Evolutionary conservation across 2,329 filamentous ascomycete genomes (phyloP), one percentile per base, ranked within the genome.

Genomic region (Aspergillus puulaauensis): DNA sequence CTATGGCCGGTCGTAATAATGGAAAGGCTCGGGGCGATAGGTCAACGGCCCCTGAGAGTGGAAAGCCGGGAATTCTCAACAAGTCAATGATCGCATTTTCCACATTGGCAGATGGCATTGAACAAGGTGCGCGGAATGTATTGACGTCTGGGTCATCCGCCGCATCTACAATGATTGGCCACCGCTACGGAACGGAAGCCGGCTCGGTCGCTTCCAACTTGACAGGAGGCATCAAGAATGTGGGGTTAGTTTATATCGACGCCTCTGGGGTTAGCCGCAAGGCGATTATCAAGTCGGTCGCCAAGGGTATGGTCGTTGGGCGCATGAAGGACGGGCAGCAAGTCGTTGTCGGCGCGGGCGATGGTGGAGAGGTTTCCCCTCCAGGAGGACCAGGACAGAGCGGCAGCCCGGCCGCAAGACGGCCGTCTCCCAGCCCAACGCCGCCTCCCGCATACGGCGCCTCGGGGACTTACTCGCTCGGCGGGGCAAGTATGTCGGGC

Each of bases 31-130:
- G 82, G 67, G 87, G 88, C 1, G 90, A 90, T 58, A 84, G 87
- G 58, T 85, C 93, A 60, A 90, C 90, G 86, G 52, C 81, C 82
- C 4, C 75, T 80, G 76, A 79, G 17, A 96, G 95, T 45, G 56
- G 56, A 77, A 96, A 96, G 76, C 93, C 95, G 0, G 93, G 95
- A 5, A 78, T 99, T 31, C 78, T 99, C 64, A 99, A 99, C 79
- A 97, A 96, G 82, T 92, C 88, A 61, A 80, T 99, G 79, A 98
- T 99, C 80, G 95, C 95, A 0, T 98, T 98, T 74, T 91, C 90
- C 40, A 99, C 95, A 2, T 86, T 99, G 45, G 90, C 92, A 23
- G 95, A 99, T 68, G 95, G 95, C 39, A 90, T 98, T 58, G 93
- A 96, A 65, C 89, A 96, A 65, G 90, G 91, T 2, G 90, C 91